Evolutionary conservation across 73 alveolate genomes (phyloP), one percentile per base, ranked within the genome.

Genomic region (Breviolum minutum): DNA sequence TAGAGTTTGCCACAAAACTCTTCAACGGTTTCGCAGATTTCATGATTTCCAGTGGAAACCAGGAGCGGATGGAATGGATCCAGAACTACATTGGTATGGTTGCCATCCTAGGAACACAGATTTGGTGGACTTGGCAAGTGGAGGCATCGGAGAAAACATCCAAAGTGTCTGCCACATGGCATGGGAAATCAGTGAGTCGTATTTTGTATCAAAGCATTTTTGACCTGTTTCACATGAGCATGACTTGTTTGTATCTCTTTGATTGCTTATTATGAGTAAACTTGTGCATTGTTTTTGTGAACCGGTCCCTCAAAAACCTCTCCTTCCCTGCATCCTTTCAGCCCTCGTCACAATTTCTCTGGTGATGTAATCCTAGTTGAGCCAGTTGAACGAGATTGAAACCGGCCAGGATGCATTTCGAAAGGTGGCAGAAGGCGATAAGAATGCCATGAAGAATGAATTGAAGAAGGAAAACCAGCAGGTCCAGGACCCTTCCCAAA

Each of bases 111-210:
- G 99, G 99, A 68, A 99, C 99, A 48, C 99, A 99, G 99, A 99
- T 99, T 95, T 99, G 99, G 99, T 99, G 99, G 99, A 99, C 99
- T 26, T 99, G 99, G 99, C 99, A 99, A 83, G 99, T 99, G 30
- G 99, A 99, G 99, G 99, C 54, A 40, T 40, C 0, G 54, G 54
- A 40, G 3, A 40, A 40, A 40, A 40, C 54, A 95, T 24, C 17
- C 73, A 24, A 13, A 13, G 5, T 77, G 22, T 29, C 54, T 14
- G 87, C 87, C 1, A 40, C 63, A 11, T 3, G 54, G 54, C 54
- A 40, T 40, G 54, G 54, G 0, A 40, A 0, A 40, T 40, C 54
- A 3, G 54, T 40, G 54, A 40, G 54, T 69, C 4, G 19, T 69
- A 24, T 69, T 16, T 2, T 16, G 79, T 69, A 19, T 69, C 1